Percentiles rank a stretch among this genome's conserved stretches.
These are phyloP conservation scores for Hypoxylon crocopeplum DNA, from an alignment of 495 filamentous ascomycete species.

Conservation along the genomic window DNA sequence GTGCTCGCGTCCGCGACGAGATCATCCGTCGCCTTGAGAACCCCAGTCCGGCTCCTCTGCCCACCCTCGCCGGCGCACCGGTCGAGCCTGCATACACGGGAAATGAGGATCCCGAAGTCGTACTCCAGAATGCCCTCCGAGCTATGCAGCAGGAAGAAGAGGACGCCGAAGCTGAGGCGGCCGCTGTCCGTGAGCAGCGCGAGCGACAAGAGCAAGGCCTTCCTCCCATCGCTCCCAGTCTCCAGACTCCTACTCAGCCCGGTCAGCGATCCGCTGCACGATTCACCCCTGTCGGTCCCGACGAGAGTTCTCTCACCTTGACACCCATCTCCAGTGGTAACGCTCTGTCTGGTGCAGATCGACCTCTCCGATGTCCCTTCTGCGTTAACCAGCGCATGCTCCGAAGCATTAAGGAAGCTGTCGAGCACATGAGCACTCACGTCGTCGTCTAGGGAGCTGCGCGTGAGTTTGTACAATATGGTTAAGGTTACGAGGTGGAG, in stretches of 20 bases:
- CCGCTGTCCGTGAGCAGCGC: conserved; percentile 51
- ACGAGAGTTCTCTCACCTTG: conserved; percentile 49
- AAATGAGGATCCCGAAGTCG: conserved; percentile 57
- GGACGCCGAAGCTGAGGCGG: conserved; percentile 55
- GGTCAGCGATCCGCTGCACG: conserved; percentile 16
- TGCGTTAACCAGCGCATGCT: conserved; percentile 65
- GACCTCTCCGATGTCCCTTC: conserved; percentile 61
- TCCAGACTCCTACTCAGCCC: conserved; percentile 34
- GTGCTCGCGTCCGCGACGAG: conserved; percentile 58
- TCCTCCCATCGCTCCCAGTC: conserved; percentile 40
- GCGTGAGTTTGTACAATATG: neutral
- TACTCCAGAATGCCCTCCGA: conserved; percentile 57
- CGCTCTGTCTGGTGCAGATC: conserved; percentile 52
- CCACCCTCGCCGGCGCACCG: conserved; percentile 32
- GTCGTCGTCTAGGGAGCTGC: conserved; percentile 53
- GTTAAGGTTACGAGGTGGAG: too few species aligned
- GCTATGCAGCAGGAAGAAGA: conserved; percentile 57
- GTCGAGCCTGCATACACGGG: conserved; percentile 36
- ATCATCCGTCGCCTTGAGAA: conserved; percentile 52
- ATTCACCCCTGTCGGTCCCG: conserved; percentile 38
- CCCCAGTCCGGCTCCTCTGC: conserved; percentile 33
- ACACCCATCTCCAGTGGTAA: conserved; percentile 57
- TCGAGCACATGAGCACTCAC: conserved; percentile 65
- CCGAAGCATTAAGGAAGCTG: conserved; percentile 62
- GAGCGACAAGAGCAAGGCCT: conserved; percentile 53